Base-by-base conservation (phyloP, 495 filamentous ascomycete species). In the Aspergillus sclerotioniger region DNA sequence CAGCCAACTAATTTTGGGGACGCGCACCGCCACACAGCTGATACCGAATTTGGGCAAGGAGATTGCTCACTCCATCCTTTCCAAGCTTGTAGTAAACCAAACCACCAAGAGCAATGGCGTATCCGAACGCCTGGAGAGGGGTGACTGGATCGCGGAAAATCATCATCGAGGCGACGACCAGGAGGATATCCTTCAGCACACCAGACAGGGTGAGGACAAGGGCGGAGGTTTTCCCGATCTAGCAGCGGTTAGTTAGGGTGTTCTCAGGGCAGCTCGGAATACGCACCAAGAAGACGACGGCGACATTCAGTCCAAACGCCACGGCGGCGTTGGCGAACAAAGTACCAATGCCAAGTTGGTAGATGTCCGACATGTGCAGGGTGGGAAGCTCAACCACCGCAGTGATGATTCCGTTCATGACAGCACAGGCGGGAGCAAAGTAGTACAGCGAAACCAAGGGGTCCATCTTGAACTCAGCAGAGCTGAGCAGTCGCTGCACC, bases 221-320 rank as follows among this genome's bases (percentile, higher is more conserved):
- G 49, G 90, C 91, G 3, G 92, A 96, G 29, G 92, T 97, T 79
- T 90, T 91, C 75, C 92, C 92, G 74, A 97, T 96, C 91, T 96
- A 60, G 35, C n/a, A 58, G 17, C 21, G 50, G 16, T 19, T 44
- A 31, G 20, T 79, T 67, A 77, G 16, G 3, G 31, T 43, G 20
- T 10, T 20, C 25, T 13, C 7, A 15, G 13, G 12, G 32, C 20
- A 7, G 19, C 19, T 43, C 0, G 13, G 13, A 17, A 15, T 48
- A 32, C 86, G 77, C 85, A 94, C 90, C 76, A 96, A 69, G 74
- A 95, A 89, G 19, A 96, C 91, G 51, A 93, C 89, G 3, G 91
- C 91, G 57, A 92, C 87, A 71, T 96, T 96, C 19, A 96, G 82
- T 49, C 88, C 65, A 79, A 95, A 93, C 33, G 91, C 91, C 64